These are phyloP conservation scores for Melampsora americana DNA, from an alignment of 1,284 basidiomycete species.

Conservation along the genomic window DNA sequence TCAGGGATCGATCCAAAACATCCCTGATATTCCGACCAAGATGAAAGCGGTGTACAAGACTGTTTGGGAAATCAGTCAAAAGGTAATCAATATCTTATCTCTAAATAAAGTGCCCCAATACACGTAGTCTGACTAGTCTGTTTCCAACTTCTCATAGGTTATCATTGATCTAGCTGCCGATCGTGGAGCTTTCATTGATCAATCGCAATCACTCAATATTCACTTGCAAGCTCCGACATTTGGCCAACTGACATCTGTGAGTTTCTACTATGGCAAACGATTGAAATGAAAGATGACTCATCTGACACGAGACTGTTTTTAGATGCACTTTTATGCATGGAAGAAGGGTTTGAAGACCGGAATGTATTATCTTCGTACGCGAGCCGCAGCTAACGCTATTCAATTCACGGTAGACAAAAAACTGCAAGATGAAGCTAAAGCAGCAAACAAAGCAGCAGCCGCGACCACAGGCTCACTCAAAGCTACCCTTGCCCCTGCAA, in stretches of 20 bases:
- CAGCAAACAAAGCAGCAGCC: slow-evolving; percentile 56
- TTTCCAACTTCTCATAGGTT: slow-evolving; percentile 27
- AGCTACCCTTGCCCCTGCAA: background rate
- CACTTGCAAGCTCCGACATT: slow-evolving; percentile 87
- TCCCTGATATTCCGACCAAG: slow-evolving; percentile 77
- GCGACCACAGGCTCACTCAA: slow-evolving; percentile 3
- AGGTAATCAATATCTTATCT: slow-evolving; percentile 60
- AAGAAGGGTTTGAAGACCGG: slow-evolving; percentile 99
- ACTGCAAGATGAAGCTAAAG: slow-evolving; percentile 67
- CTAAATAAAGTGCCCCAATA: background rate
- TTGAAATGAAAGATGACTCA: slow-evolving; percentile 4
- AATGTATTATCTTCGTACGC: slow-evolving; percentile 83
- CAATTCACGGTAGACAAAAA: slow-evolving; percentile 88
- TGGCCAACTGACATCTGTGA: slow-evolving; percentile 66
- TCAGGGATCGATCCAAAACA: slow-evolving; percentile 87
- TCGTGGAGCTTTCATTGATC: slow-evolving; percentile 97
- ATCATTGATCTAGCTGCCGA: slow-evolving; percentile 97
- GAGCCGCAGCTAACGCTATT: slow-evolving; percentile 89
- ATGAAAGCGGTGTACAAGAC: slow-evolving; percentile 97
- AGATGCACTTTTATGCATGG: slow-evolving; percentile 99
- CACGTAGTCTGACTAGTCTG: background rate
- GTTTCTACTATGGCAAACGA: background rate
- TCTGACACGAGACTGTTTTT: slow-evolving; percentile 52
- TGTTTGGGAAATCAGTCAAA: slow-evolving; percentile 99
- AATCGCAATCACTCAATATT: slow-evolving; percentile 76